Conservation (phyloP, 139 green algal genomes). For the Diplosphaera chodatii region DNA sequence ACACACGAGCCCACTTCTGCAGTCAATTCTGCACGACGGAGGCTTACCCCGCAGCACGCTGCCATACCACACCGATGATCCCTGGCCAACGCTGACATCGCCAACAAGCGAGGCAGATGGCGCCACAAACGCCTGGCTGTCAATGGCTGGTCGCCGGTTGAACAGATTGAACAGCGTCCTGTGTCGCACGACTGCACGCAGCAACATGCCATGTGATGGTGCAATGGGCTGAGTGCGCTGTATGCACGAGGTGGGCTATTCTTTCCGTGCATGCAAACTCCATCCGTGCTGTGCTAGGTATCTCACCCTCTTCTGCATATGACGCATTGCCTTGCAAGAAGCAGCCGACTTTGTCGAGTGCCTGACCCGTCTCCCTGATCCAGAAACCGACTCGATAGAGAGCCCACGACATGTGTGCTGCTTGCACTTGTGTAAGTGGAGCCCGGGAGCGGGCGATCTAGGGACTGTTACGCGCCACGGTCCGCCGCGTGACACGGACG, state of each 20-base stretch:
- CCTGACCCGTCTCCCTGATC: conserved; percentile 88
- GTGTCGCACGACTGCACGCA: conserved; percentile 63
- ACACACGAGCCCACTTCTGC: no score
- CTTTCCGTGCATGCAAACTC: no score
- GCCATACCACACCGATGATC: conserved; percentile 90
- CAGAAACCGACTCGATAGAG: conserved; percentile 71
- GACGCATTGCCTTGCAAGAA: conserved; percentile 77
- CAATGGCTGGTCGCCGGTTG: conserved; percentile 52
- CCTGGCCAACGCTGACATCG: conserved; percentile 72
- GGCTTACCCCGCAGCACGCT: conserved; percentile 72
- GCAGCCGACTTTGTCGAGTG: conserved; percentile 83
- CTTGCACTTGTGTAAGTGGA: no score
- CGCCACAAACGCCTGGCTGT: conserved; percentile 71
- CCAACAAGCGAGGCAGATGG: conserved; percentile 80
- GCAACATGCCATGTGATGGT: neutral
- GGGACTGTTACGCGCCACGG: no score
- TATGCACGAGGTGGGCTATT: no score
- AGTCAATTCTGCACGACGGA: no score
- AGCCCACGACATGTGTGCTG: neutral
- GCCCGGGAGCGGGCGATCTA: no score
- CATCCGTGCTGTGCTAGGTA: no score
- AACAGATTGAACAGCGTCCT: conserved; percentile 60
- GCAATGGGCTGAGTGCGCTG: no score
- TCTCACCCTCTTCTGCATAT: conserved; percentile 81
- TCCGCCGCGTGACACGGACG: no score